Base-by-base conservation (phyloP, 305 asterid genomes). In the Salvia sclarea region DNA sequence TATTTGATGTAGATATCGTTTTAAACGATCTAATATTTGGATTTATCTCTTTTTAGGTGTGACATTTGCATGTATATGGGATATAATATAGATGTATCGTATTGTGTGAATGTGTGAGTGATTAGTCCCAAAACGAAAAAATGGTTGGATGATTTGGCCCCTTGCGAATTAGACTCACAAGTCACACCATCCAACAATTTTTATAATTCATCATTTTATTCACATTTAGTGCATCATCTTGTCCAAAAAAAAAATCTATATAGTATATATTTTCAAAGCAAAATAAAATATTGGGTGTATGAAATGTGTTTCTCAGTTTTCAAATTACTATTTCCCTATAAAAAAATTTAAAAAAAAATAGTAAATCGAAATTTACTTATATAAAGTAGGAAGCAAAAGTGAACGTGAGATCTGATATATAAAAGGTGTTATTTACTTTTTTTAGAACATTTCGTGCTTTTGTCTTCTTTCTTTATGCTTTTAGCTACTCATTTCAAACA, bases 121-220 rank as follows among this genome's bases (percentile, higher is more conserved):
- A 8, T 33, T 38, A 12, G 20, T 71, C 10, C 8, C 3, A 8
- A 38, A 67, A 72, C 66, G 69, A 48, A 63, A 47, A 58, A 68
- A 48, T 63, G 73, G 55, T 41, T 55, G 65, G n/a, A 48, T 25
- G 58, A 24, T 54, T 72, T 71, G 77, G 71, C 67, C 13, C n/a
- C 21, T 59, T 0, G 30, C 52, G 52, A 38, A 62, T 35, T 53
- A 69, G 25, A 33, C 71, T 61, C 64, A 74, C 68, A 40, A 33
- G 68, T 61, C 64, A 74, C 68, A 40, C 69, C 74, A 50, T 35
- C 67, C 52, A 64, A 13, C 50, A 60, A 60, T 30, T 12, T 12
- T 28, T 14, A 7, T 22, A 44, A 64, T 38, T 64, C 66, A 65
- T 74, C 41, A 59, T 77, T 48, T 75, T 41, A 64, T 69, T 68